phyloP scores from a whole-genome alignment of 1,284 basidiomycete genomes.

The Ceratobasidium sp. region DNA sequence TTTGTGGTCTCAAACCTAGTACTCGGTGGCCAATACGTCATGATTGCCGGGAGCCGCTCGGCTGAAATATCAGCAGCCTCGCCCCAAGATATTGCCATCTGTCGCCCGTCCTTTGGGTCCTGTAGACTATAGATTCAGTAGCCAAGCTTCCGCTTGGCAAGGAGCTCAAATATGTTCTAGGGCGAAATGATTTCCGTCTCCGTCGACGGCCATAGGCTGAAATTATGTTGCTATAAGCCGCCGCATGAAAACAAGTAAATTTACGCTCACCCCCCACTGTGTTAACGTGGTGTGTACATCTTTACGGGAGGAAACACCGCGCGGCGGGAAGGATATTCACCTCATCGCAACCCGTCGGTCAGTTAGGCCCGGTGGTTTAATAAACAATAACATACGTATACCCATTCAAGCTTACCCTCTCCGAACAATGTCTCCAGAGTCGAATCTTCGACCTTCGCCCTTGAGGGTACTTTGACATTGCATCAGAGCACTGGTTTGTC shows the following conservation, averaged over 20 bases:
- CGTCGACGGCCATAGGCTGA: slow-evolving; percentile 81
- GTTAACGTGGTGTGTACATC: slow-evolving; percentile 87
- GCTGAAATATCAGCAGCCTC: slow-evolving; percentile 49
- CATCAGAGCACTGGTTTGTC: slow-evolving; percentile 60
- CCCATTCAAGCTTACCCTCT: slow-evolving; percentile 79
- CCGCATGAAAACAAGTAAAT: slow-evolving; percentile 53
- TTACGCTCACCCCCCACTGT: slow-evolving; percentile 87
- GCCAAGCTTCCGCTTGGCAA: slow-evolving; percentile 75
- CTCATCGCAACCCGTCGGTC: slow-evolving; percentile 80
- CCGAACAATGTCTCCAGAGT: slow-evolving; percentile 76
- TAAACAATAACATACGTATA: slow-evolving; percentile 61
- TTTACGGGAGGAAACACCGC: slow-evolving; percentile 80
- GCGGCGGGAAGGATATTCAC: slow-evolving; percentile 76
- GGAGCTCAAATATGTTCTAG: slow-evolving; percentile 84
- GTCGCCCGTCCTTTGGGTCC: slow-evolving; percentile 36
- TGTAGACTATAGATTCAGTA: slow-evolving; percentile 66
- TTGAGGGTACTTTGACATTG: slow-evolving; percentile 90
- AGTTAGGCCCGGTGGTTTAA: not conserved
- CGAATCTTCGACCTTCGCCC: slow-evolving; percentile 71
- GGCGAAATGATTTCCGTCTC: slow-evolving; percentile 90
- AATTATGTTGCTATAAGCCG: not conserved
- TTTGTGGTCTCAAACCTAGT: too few relatives aligned
- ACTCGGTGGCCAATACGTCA: too few relatives aligned
- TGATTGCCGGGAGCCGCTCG: not conserved
- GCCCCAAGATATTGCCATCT: slow-evolving; percentile 50